Percentiles rank a stretch among this genome's conserved stretches.
These are phyloP conservation scores for Penicillium maclennaniae DNA, from an alignment of 495 filamentous ascomycete genomes.

Conservation along the genomic window DNA sequence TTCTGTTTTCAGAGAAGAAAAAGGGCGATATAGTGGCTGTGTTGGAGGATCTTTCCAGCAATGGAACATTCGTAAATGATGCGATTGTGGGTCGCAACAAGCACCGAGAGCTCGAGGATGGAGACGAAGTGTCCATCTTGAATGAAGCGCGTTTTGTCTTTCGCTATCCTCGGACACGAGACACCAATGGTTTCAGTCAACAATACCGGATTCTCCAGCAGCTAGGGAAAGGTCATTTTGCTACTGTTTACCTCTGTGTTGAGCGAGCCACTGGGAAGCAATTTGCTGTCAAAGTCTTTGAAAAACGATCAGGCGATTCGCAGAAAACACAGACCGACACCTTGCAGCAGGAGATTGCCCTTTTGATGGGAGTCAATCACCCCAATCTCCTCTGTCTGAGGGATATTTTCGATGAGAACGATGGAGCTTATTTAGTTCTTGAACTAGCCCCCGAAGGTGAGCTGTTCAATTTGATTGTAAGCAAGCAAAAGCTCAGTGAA, in stretches of 20 bases:
- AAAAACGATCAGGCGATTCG: conserved; percentile 70
- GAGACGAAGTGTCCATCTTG: conserved; percentile 84
- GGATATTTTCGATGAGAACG: conserved; percentile 88
- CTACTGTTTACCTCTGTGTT: conserved; percentile 86
- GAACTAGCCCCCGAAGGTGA: conserved; percentile 92
- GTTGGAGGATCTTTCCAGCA: conserved; percentile 89
- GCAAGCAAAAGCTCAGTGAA: conserved; percentile 83
- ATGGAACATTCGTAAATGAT: conserved; percentile 95
- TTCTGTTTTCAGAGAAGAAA: conserved; percentile 84
- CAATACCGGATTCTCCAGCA: conserved; percentile 82
- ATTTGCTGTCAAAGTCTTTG: conserved; percentile 93
- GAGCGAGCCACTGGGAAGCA: conserved; percentile 77
- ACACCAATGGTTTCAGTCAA: conserved; percentile 74
- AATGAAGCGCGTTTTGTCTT: conserved; percentile 84
- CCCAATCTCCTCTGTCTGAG: conserved; percentile 93
- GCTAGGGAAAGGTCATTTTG: conserved; percentile 95
- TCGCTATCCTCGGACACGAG: conserved; percentile 74
- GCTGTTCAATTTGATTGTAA: conserved; percentile 89
- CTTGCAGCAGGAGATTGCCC: conserved; percentile 91
- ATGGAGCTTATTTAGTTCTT: conserved; percentile 86
- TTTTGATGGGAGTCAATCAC: conserved; percentile 93
- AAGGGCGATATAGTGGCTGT: conserved; percentile 75
- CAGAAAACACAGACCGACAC: conserved; percentile 79
- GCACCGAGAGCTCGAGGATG: conserved; percentile 77
- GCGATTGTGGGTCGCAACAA: conserved; percentile 88